These are phyloP conservation scores for Zygosaccharomyces gambellarensis DNA, from an alignment of 805 yeast genomes.

Conservation along the genomic window DNA sequence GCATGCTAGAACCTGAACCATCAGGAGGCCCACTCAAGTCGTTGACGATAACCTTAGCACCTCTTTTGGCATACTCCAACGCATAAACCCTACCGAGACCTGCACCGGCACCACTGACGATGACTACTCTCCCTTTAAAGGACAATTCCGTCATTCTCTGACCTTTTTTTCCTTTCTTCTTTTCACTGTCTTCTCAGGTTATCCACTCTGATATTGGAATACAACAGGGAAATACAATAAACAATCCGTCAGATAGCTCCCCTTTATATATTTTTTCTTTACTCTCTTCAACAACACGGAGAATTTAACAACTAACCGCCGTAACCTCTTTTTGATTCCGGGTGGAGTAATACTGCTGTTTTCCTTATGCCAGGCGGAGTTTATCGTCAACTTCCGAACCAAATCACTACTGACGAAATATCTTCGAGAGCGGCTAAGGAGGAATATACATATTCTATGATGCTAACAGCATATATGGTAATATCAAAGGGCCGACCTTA, in stretches of 20 bases:
- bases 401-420: not conserved
- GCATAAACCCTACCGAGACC: constrained; percentile 91
- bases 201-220: no score
- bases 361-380: constrained; percentile 6
- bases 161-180: not conserved
- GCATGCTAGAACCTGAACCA: constrained; percentile 64
- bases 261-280: constrained; percentile 2
- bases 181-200: no score
- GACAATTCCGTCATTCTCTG: constrained; percentile 30
- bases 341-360: constrained; percentile 1
- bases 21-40: constrained; percentile 82
- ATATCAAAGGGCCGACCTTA: constrained; percentile 4
- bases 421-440: not conserved
- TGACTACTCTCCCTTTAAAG: constrained; percentile 81
- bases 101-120: constrained; percentile 97
- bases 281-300: not conserved
- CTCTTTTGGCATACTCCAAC: constrained; percentile 77
- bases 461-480: no score
- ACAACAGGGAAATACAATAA: not conserved
- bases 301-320: constrained; percentile 8
- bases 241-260: not conserved
- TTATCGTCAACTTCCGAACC: constrained; percentile 3
- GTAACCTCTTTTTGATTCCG: constrained; percentile 2
- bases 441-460: not conserved
- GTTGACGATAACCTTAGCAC: constrained; percentile 93